Conservation (phyloP, 176 grass and related monocot genomes). For the Rhynchospora breviuscula region DNA sequence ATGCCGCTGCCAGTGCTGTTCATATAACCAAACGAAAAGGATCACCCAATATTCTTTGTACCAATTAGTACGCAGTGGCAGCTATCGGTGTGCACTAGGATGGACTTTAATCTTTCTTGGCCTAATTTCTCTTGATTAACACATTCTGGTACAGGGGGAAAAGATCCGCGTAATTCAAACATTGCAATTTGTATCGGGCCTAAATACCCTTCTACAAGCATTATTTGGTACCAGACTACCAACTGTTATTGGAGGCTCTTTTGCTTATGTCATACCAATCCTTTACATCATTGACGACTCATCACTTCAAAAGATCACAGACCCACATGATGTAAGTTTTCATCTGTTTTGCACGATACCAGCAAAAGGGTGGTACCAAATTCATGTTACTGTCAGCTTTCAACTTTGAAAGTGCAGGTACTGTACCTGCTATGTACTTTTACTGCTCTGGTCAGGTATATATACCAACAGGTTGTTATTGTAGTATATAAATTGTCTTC, state of each 20-base stretch:
- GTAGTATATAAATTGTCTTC: background rate
- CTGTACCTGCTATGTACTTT: background rate
- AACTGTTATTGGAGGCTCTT: constrained; percentile 45
- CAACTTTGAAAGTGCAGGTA: background rate
- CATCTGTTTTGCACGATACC: background rate
- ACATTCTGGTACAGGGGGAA: constrained; percentile 32
- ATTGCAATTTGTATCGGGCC: constrained; percentile 45
- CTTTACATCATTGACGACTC: constrained; percentile 51
- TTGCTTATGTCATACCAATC: constrained; percentile 50
- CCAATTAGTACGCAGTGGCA: background rate
- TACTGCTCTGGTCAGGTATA: background rate
- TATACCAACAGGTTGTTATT: background rate
- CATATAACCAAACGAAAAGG: background rate
- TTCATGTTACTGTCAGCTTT: background rate
- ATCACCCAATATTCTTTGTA: background rate
- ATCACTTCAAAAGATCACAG: constrained; percentile 37
- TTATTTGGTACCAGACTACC: constrained; percentile 52
- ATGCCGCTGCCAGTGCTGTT: background rate
- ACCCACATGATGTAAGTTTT: constrained; percentile 44
- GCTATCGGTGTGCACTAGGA: background rate
- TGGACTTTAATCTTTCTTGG: background rate
- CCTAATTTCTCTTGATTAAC: constrained; percentile 13
- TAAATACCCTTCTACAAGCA: constrained; percentile 53
- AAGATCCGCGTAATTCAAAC: constrained; percentile 51
- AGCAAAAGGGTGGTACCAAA: no score